Evolutionary conservation across 2,329 filamentous ascomycete genomes (phyloP).

Genomic region (Dryadomyces sulphureus): DNA sequence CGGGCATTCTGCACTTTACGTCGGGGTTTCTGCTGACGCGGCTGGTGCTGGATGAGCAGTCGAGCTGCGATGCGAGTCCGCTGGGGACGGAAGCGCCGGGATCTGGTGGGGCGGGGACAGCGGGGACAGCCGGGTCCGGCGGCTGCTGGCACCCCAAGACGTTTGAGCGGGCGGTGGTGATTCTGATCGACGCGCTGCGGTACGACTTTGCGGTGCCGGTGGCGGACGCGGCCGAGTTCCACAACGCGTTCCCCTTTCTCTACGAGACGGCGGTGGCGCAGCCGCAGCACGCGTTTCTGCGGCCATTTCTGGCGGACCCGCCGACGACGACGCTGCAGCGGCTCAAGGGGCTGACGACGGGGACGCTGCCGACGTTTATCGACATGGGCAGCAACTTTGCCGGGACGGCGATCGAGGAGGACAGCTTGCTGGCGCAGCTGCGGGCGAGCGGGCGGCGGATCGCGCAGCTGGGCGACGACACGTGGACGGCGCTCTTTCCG

Average conservation of each 20-base stretch:
- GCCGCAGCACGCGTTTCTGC: slow-evolving; percentile 73
- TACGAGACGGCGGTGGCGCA: slow-evolving; percentile 64
- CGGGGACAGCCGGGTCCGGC: slow-evolving; percentile 22
- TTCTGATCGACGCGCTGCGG: slow-evolving; percentile 83
- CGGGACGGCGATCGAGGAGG: slow-evolving; percentile 89
- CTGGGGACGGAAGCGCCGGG: slow-evolving; percentile 31
- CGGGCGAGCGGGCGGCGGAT: slow-evolving; percentile 53
- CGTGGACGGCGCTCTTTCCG: slow-evolving; percentile 87
- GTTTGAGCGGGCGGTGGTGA: slow-evolving; percentile 80
- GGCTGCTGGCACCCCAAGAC: slow-evolving; percentile 96
- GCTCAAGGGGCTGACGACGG: slow-evolving; percentile 86
- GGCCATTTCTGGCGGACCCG: slow-evolving; percentile 93
- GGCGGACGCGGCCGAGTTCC: slow-evolving; percentile 45
- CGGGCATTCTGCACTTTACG: slow-evolving; percentile 84
- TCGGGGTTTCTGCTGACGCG: slow-evolving; percentile 88
- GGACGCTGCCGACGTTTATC: slow-evolving; percentile 86
- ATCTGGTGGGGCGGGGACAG: slow-evolving; percentile 20
- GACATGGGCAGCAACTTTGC: slow-evolving; percentile 93
- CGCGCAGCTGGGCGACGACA: slow-evolving; percentile 94
- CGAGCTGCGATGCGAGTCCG: slow-evolving; percentile 54
- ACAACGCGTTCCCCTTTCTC: slow-evolving; percentile 76
- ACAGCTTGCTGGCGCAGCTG: slow-evolving; percentile 58
- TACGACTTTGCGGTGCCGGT: slow-evolving; percentile 94
- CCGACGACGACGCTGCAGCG: slow-evolving; percentile 87
- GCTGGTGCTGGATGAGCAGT: slow-evolving; percentile 63